A percentile compares a stretch with the other conserved stretches of the same genome.
Evolutionary conservation across 2,329 filamentous ascomycete genomes (phyloP).

Genomic region (Phyllosticta citribraziliensis): DNA sequence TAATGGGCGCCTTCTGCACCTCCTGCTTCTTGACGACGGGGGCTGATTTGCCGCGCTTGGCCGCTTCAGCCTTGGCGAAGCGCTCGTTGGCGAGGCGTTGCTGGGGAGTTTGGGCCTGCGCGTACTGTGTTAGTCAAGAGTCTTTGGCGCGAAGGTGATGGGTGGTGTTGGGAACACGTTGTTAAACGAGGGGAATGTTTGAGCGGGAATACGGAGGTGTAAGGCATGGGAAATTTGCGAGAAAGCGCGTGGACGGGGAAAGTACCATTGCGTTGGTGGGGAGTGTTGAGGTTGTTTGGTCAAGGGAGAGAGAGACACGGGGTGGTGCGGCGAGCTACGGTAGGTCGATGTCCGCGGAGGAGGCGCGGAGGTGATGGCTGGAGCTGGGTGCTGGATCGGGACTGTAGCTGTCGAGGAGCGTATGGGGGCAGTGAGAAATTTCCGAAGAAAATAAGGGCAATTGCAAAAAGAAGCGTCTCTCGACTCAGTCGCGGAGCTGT

Average conservation of each 20-base stretch:
- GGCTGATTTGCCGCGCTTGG: constrained; percentile 59
- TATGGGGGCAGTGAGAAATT: not conserved
- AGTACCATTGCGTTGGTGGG: not conserved
- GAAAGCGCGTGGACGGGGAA: not conserved
- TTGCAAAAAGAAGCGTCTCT: not conserved
- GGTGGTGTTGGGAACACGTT: not conserved
- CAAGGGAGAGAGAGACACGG: not conserved
- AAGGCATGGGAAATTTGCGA: not conserved
- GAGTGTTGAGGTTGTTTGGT: not conserved
- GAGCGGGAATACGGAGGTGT: not conserved
- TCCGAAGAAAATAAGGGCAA: not conserved
- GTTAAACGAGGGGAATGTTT: not conserved
- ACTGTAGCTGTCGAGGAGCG: not conserved
- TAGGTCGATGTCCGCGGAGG: not conserved
- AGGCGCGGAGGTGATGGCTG: not conserved
- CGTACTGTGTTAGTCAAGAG: not conserved
- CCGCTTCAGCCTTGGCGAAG: constrained; percentile 64
- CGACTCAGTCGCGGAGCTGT: not conserved
- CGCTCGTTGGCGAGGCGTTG: constrained; percentile 73
- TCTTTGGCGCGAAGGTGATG: not conserved
- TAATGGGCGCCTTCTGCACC: constrained; percentile 45
- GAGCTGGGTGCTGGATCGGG: not conserved
- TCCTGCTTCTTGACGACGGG: constrained; percentile 42
- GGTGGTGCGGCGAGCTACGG: constrained; percentile 1
- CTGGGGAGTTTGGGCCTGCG: constrained; percentile 70